A percentile compares a stretch with the other conserved stretches of the same genome.
Evolutionary conservation across 208 protist genomes (phyloP).

Genomic region (Naegleria gruberi): DNA sequence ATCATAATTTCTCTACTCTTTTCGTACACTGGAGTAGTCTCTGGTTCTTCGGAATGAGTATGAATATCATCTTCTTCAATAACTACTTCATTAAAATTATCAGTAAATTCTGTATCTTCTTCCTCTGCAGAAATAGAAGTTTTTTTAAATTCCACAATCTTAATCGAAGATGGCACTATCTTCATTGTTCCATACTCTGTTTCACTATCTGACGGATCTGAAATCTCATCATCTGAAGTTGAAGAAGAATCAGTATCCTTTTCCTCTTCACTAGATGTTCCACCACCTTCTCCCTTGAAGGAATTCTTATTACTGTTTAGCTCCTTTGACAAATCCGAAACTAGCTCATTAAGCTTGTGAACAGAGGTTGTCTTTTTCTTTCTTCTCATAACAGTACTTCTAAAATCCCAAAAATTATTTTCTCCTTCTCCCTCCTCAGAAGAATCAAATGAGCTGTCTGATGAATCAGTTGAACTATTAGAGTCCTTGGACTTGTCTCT

Average conservation of each 20-base stretch:
- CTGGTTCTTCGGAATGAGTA: background rate
- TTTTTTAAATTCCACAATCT: background rate
- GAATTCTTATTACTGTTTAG: background rate
- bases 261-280: background rate
- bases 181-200: background rate
- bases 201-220: background rate
- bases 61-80: background rate
- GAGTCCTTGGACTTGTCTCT: background rate
- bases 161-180: background rate
- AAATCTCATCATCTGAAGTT: background rate
- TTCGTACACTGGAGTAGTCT: background rate
- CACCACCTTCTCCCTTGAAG: background rate
- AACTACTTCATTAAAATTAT: background rate
- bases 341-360: background rate
- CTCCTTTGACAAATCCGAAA: background rate
- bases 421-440: conserved; percentile 19
- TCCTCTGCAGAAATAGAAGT: background rate
- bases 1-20: background rate
- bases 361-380: background rate
- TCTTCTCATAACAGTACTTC: conserved; percentile 2
- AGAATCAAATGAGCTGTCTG: too few species aligned
- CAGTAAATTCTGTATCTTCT: background rate
- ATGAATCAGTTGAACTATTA: background rate
- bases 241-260: too few species aligned
- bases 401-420: conserved; percentile 34